Evolutionary conservation across 2,329 filamentous ascomycete genomes (phyloP).

Genomic region (Helminthosporium solani): DNA sequence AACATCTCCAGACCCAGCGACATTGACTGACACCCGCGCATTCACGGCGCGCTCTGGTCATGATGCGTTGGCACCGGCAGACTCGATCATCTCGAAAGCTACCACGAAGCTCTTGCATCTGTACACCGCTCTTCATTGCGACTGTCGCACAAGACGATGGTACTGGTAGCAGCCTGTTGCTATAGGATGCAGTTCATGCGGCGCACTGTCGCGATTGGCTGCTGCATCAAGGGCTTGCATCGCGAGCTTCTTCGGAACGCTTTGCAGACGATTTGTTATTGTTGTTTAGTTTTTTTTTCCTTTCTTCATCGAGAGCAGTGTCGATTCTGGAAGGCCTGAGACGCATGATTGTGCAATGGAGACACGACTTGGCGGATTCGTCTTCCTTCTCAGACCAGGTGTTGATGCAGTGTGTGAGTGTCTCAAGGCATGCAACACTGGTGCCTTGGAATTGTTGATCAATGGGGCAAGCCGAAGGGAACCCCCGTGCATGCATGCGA

Average conservation of each 20-base stretch:
- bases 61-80: conserved; percentile 28
- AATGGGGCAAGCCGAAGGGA: background rate
- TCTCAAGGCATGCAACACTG: conserved; percentile 24
- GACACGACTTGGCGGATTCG: conserved; percentile 22
- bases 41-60: conserved; percentile 13
- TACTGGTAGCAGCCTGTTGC: conserved; percentile 6
- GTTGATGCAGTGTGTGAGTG: conserved; percentile 19
- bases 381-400: conserved; percentile 16
- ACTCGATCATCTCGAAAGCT: background rate
- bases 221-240: conserved; percentile 1
- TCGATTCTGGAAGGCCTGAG: background rate
- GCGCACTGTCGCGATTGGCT: conserved; percentile 10
- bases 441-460: conserved; percentile 21
- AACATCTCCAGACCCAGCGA: conserved; percentile 8
- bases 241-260: conserved; percentile 12
- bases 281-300: too few relatives aligned
- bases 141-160: conserved; percentile 20
- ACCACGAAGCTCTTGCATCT: background rate
- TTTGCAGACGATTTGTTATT: too few relatives aligned
- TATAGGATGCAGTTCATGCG: conserved; percentile 2
- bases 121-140: conserved; percentile 5
- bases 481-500: background rate
- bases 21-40: too few relatives aligned
- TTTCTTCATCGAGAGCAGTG: background rate
- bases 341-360: background rate